Percentiles rank a stretch among this genome's conserved stretches.
These are phyloP conservation scores for Babesia ovis DNA, from an alignment of 169 alveolate species.

Conservation along the genomic window DNA sequence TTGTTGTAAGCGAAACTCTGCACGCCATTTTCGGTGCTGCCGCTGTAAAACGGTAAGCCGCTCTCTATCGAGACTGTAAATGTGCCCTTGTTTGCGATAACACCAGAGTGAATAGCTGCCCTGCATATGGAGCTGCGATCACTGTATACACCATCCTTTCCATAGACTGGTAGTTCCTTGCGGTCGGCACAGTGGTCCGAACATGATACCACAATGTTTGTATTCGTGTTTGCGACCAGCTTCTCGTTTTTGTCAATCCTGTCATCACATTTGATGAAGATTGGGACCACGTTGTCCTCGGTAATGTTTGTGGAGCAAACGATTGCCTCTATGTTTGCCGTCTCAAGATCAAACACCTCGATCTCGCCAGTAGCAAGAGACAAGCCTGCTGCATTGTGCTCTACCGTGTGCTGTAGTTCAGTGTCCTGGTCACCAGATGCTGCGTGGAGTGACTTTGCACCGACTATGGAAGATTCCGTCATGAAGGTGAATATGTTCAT, in stretches of 20 bases:
- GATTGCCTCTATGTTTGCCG: constrained; percentile 83
- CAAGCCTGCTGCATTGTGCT: constrained; percentile 81
- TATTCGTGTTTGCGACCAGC: constrained; percentile 77
- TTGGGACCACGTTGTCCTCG: constrained; percentile 72
- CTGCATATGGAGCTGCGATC: constrained; percentile 86
- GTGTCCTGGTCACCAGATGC: background rate
- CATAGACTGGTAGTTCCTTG: constrained; percentile 72
- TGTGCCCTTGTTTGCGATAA: constrained; percentile 79
- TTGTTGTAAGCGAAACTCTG: constrained; percentile 81
- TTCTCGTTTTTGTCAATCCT: constrained; percentile 44
- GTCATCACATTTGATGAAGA: constrained; percentile 62
- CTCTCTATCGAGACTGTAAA: constrained; percentile 84
- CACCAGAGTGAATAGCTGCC: constrained; percentile 89
- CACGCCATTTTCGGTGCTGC: constrained; percentile 81
- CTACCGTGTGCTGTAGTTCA: constrained; percentile 1
- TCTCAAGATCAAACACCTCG: constrained; percentile 80
- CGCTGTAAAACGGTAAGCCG: constrained; percentile 82
- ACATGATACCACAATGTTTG: constrained; percentile 82
- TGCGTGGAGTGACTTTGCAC: background rate
- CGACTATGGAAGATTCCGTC: constrained; percentile 26
- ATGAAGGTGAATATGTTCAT: constrained; percentile 64
- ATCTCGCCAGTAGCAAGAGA: constrained; percentile 78
- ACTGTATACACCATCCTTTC: constrained; percentile 82
- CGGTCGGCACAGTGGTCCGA: constrained; percentile 56
- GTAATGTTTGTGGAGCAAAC: constrained; percentile 85